These are phyloP conservation scores for Dioscorea cayenensis DNA, from an alignment of 116 monocot genomes.

Conservation along the genomic window DNA sequence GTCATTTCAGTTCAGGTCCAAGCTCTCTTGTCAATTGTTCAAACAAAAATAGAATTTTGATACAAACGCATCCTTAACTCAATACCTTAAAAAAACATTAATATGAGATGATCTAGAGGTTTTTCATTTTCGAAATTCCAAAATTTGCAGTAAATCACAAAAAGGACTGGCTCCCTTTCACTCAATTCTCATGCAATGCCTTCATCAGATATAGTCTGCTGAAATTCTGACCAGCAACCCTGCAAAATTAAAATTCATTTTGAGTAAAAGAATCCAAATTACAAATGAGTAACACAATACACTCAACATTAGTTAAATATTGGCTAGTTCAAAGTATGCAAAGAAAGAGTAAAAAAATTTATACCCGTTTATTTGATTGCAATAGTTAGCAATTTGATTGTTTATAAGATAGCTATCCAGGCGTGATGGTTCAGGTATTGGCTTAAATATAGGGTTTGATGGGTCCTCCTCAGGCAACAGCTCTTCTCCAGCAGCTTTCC, in stretches of 20 bases:
- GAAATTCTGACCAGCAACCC: slow-evolving; percentile 71
- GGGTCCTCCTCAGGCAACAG: slow-evolving; percentile 93
- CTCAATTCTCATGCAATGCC: slow-evolving; percentile 68
- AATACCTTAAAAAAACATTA: not conserved
- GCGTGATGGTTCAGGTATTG: slow-evolving; percentile 85
- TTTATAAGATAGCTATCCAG: slow-evolving; percentile 89
- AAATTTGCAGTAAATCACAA: not conserved
- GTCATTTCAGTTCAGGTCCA: no score
- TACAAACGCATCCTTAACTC: not conserved
- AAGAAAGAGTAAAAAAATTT: not conserved
- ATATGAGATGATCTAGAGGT: not conserved
- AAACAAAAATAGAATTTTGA: not conserved
- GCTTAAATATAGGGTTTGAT: slow-evolving; percentile 83
- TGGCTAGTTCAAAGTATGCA: not conserved
- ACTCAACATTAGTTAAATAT: no score
- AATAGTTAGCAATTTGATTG: slow-evolving; percentile 91
- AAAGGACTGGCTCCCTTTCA: not conserved
- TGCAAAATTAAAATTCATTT: slow-evolving; percentile 14
- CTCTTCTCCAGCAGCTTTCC: slow-evolving; percentile 93
- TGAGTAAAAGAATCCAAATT: not conserved
- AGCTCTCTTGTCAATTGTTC: no score
- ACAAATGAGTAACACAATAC: no score
- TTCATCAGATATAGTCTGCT: slow-evolving; percentile 71
- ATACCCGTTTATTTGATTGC: slow-evolving; percentile 95
- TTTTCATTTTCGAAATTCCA: not conserved